Percentiles rank a stretch among this genome's conserved stretches.
Evolutionary conservation across 345 rosid species (phyloP).

Genomic region (Heritiera fomes): DNA sequence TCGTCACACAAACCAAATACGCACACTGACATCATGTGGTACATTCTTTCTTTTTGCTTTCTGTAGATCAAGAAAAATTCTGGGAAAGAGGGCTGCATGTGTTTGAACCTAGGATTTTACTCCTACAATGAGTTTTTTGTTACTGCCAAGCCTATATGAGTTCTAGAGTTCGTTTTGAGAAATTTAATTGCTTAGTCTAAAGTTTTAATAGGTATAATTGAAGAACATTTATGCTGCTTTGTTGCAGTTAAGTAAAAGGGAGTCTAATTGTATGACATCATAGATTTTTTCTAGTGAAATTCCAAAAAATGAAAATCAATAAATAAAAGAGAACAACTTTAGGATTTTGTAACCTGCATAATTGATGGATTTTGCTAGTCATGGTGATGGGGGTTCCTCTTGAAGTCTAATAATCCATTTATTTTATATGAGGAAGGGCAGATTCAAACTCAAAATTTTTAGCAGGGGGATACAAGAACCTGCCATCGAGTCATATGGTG

Average conservation of each 20-base stretch:
- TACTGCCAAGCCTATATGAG: background rate
- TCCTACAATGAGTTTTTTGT: background rate
- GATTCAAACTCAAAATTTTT: background rate
- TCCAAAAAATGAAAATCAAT: background rate
- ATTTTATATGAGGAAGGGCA: background rate
- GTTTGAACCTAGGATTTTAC: background rate
- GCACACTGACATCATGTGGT: background rate
- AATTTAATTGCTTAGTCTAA: background rate
- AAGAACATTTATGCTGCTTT: background rate
- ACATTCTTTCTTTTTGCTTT: background rate
- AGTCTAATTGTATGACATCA: background rate
- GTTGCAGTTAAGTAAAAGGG: background rate
- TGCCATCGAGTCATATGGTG: background rate
- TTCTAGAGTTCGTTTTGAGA: background rate
- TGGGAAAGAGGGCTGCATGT: background rate
- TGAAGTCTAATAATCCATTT: background rate
- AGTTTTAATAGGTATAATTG: background rate
- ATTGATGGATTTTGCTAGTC: constrained; percentile 1
- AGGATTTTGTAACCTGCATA: background rate
- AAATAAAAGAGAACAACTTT: background rate
- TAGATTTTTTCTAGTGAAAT: background rate
- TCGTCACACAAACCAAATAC: background rate
- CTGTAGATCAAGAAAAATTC: background rate
- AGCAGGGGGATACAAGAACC: background rate
- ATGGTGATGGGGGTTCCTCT: background rate